Percentiles rank a stretch among this genome's conserved stretches.
Evolutionary conservation across 2,329 filamentous ascomycete genomes (phyloP).

Genomic region (Calonectria fujianensis): DNA sequence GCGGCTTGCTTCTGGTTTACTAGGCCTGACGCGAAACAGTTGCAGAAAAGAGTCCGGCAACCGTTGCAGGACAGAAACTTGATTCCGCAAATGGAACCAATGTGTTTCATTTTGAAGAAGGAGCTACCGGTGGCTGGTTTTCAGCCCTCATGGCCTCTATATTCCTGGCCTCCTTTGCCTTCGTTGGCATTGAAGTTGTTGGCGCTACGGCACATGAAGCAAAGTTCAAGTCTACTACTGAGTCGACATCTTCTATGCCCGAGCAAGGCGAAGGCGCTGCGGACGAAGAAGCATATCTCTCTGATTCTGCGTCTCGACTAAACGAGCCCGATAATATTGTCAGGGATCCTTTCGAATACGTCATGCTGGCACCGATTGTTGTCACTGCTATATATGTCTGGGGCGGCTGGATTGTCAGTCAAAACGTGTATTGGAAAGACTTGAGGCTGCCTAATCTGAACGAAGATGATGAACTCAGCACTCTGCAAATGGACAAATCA

Average conservation of each 20-base stretch:
- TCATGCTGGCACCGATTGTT: not conserved
- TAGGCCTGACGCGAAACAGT: not conserved
- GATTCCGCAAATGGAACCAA: not conserved
- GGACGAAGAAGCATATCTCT: not conserved
- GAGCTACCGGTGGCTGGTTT: not conserved
- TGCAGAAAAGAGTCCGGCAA: not conserved
- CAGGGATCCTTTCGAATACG: not conserved
- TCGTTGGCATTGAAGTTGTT: not conserved
- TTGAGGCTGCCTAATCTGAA: not conserved
- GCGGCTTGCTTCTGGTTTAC: not conserved
- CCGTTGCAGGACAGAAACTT: not conserved
- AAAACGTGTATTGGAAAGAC: not conserved
- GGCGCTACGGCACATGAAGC: not conserved
- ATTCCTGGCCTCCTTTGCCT: not conserved
- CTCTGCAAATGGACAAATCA: not conserved
- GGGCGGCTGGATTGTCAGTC: not conserved
- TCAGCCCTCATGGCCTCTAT: not conserved
- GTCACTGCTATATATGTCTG: not conserved
- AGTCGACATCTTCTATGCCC: not conserved
- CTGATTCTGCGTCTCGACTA: not conserved
- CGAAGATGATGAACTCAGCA: no score
- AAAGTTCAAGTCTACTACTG: not conserved
- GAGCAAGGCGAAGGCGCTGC: not conserved
- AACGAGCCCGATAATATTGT: no score
- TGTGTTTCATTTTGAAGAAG: not conserved